phyloP scores from a whole-genome alignment of 768 basidiomycete species.

The Rhodotorula graminis region DNA sequence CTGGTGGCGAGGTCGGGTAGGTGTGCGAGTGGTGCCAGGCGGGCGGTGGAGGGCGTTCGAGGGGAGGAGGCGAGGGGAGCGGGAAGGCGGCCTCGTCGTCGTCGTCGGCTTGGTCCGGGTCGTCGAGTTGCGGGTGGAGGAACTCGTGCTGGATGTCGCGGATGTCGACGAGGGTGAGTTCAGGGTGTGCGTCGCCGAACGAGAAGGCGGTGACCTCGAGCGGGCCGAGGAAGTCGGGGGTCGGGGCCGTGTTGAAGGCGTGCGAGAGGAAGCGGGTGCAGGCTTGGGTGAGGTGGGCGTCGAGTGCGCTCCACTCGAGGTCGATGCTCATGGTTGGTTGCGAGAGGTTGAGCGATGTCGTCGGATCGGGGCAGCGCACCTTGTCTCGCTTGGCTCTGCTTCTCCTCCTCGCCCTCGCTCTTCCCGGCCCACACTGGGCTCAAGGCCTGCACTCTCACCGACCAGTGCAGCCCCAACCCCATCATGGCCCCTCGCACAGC shows the following conservation, averaged over 20 bases:
- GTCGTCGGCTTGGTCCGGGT: constrained; percentile 46
- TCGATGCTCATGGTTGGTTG: constrained; percentile 73
- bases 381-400: not conserved
- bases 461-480: too few relatives aligned
- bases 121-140: constrained; percentile 57
- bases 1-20: constrained; percentile 18
- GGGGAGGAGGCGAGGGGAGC: constrained; percentile 2
- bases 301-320: constrained; percentile 83
- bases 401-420: not conserved
- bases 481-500: not conserved
- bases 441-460: too few relatives aligned
- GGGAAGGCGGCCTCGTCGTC: constrained; percentile 56
- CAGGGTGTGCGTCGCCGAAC: constrained; percentile 76
- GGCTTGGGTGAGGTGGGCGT: constrained; percentile 62
- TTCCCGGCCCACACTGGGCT: too few relatives aligned
- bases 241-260: constrained; percentile 62
- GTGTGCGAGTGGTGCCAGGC: not conserved
- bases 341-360: not conserved
- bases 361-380: too few relatives aligned
- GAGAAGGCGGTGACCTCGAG: constrained; percentile 78
- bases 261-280: constrained; percentile 72
- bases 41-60: not conserved
- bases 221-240: constrained; percentile 94
- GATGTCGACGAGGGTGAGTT: constrained; percentile 83
- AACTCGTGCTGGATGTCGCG: constrained; percentile 93